Percentiles rank a stretch among this genome's conserved stretches.
Evolutionary conservation across 202 grass and related monocot species (phyloP).

Genomic region (Setaria viridis): DNA sequence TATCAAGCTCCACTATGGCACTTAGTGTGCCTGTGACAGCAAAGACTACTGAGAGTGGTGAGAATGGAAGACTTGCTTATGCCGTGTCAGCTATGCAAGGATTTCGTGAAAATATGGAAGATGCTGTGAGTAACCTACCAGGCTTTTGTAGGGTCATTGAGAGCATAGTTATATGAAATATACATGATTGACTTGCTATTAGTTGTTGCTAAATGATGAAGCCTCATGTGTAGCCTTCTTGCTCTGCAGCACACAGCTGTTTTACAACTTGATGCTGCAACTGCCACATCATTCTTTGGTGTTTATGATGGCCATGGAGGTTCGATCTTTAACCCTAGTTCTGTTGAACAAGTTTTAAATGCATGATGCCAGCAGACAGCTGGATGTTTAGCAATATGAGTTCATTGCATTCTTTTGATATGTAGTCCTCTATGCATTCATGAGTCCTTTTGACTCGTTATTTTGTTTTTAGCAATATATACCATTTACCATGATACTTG

Average conservation of each 20-base stretch:
- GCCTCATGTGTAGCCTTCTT: slow-evolving; percentile 28
- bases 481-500: neutral
- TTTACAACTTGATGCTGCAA: slow-evolving; percentile 29
- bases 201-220: slow-evolving; percentile 17
- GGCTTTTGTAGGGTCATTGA: slow-evolving; percentile 23
- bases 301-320: slow-evolving; percentile 71
- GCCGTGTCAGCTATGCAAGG: slow-evolving; percentile 56
- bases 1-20: slow-evolving; percentile 30
- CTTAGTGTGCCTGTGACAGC: neutral
- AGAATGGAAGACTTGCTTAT: slow-evolving; percentile 42
- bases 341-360: slow-evolving; percentile 17
- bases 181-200: slow-evolving; percentile 7
- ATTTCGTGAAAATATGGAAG: slow-evolving; percentile 47
- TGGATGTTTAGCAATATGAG: slow-evolving; percentile 12
- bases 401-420: slow-evolving; percentile 18
- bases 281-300: slow-evolving; percentile 61
- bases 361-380: neutral
- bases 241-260: slow-evolving; percentile 43
- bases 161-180: neutral
- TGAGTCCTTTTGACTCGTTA: neutral
- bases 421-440: neutral
- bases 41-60: slow-evolving; percentile 12
- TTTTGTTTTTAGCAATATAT: slow-evolving; percentile 2
- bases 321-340: slow-evolving; percentile 23
- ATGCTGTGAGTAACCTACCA: slow-evolving; percentile 52